A percentile compares a stretch with the other conserved stretches of the same genome.
phyloP scores from a whole-genome alignment of 2,329 filamentous ascomycete genomes.

The Colletotrichum sp. region DNA sequence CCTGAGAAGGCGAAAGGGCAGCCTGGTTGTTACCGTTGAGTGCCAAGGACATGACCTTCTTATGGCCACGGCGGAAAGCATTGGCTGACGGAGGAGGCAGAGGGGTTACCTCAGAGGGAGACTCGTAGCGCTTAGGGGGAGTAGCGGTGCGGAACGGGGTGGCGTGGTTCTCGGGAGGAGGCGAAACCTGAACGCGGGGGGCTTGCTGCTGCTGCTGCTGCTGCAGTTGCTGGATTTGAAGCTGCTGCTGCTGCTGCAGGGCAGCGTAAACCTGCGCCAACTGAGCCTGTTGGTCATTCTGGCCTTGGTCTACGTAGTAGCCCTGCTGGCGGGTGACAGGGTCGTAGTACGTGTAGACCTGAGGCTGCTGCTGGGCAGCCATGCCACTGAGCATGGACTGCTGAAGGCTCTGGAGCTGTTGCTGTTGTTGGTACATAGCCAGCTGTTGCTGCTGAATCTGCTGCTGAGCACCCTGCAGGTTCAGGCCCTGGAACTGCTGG shows the following conservation, averaged over 20 bases:
- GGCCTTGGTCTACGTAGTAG: slow-evolving; percentile 76
- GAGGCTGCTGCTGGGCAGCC: slow-evolving; percentile 71
- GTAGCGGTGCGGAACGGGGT: slow-evolving; percentile 66
- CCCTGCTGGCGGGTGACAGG: slow-evolving; percentile 83
- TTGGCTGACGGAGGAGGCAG: slow-evolving; percentile 88
- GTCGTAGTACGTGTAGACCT: slow-evolving; percentile 84
- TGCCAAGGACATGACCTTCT: slow-evolving; percentile 83
- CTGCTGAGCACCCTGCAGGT: slow-evolving; percentile 59
- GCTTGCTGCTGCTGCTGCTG: slow-evolving; percentile 61
- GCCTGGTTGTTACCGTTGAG: slow-evolving; percentile 53
- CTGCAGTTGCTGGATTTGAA: slow-evolving; percentile 55
- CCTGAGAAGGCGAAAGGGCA: slow-evolving; percentile 48
- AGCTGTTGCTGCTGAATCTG: slow-evolving; percentile 54
- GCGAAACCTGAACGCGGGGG: slow-evolving; percentile 82
- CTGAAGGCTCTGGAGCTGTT: slow-evolving; percentile 46
- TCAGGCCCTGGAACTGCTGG: slow-evolving; percentile 82
- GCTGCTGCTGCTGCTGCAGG: slow-evolving; percentile 40
- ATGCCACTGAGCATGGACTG: slow-evolving; percentile 42
- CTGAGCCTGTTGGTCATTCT: slow-evolving; percentile 47
- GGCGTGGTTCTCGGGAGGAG: slow-evolving; percentile 68
- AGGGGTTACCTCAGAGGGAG: slow-evolving; percentile 71
- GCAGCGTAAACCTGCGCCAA: background rate
- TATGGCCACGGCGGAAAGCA: slow-evolving; percentile 91
- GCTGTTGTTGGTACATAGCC: slow-evolving; percentile 48
- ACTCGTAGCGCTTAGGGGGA: slow-evolving; percentile 70